Evolutionary conservation across 2,329 filamentous ascomycete genomes (phyloP), one percentile per base, ranked within the genome.

Genomic region (Penicillium sp.): DNA sequence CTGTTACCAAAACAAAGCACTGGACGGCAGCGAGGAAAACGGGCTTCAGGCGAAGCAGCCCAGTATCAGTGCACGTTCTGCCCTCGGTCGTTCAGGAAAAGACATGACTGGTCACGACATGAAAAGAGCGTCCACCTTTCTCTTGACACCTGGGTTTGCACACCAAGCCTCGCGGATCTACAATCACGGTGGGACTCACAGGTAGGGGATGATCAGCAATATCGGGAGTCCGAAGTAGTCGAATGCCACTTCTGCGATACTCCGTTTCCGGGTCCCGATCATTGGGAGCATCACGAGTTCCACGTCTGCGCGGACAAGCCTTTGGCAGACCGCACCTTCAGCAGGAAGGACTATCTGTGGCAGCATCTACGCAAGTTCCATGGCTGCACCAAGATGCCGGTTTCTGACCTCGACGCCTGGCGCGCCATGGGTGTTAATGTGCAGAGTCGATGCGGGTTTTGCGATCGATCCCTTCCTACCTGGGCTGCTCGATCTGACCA

Each of bases 341-440:
- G 72, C 45, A 67, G 77, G 7, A 79, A 79, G 55, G 77, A 80
- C 46, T 75, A 80, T 49, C 59, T 80, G 1, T 69, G 75, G 45
- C 77, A 80, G 48, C 77, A 80, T 56, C 55, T 79, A 15, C 70
- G 75, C 56, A 79, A 53, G 69, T 79, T 70, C 69, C 79, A 64
- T 42, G 64, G 64, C 20, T 77, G 74, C 47, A 74, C 72, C 17
- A 72, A 76, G 58, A 61, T 54, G 2, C 67, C 70, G 7, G 64
- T 68, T 25, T 65, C 75, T 48, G 71, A 72, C 34, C 70, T 80
- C 65, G 73, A 79, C 6, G 61, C 59, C 4, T 82, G 78, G 77
- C 77, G 77, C 54, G 68, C 68, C 6, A 68, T 71, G 18, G 68
- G 68, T 2, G 65, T 67, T n/a, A 69, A 71, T 39, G 71, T 81